Evolutionary conservation across 2,329 filamentous ascomycete genomes (phyloP), one percentile per base, ranked within the genome.

Genomic region (Calonectria pseudoreteaudii): DNA sequence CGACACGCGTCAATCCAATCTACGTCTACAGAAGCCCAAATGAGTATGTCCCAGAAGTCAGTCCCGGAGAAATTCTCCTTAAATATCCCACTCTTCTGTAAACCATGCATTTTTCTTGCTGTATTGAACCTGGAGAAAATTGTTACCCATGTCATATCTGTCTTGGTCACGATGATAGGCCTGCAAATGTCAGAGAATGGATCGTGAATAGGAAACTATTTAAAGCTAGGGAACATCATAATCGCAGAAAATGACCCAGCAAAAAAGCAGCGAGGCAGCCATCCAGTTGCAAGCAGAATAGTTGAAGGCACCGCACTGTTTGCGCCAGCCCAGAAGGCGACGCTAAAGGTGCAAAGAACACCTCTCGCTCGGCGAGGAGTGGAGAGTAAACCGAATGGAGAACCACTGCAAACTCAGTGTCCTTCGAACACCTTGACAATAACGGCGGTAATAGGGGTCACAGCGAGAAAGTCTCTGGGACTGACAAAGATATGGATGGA

Each of bases 221-320:
- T 47, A 2, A 66, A 34, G 2, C 44, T 41, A 28, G 68, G 58
- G 3, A 66, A 1, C 18, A 66, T 66, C 7, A 70, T 36, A 13
- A 70, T 70, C 9, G 68, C 68, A 14, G 68, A 70, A 4, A 49
- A 58, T 9, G 68, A 58, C 31, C 68, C 58, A 9, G 53, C 58
- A 10, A 70, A 31, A 16, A 30, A 30, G 18, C 44, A 70, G 65
- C 36, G 23, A 70, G 49, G 20, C 8, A 8, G 8, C 8, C 36
- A 47, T 20, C 47, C 53, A 18, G 38, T 10, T 4, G 66, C 13
- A 28, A 70, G 36, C 9, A 70, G 26, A 31, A 20, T 16, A 4
- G 58, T 26, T 2, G 66, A 20, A 1, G 20, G 26, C 0, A 66
- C 4, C 18, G 26, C 26, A 7, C 26, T n/a, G 11, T 1, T 30